Conservation (phyloP, 225 moss, liverwort and hornwort species). For the Bryoerythrophyllum caledonicum region DNA sequence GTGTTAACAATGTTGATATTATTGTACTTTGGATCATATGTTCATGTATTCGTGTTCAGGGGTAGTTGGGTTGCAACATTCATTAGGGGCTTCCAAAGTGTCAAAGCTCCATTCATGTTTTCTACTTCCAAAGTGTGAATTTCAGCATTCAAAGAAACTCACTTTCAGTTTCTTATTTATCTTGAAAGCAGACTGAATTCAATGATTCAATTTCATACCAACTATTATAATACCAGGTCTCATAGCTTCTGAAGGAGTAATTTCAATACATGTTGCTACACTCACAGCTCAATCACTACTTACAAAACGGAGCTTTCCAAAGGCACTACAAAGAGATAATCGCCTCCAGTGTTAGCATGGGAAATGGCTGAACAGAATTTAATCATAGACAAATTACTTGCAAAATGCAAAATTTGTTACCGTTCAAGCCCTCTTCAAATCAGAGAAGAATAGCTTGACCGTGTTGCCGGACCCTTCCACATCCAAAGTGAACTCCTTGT, state of each 20-base stretch:
- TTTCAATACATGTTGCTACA: constrained; percentile 1
- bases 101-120: too few relatives aligned
- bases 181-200: not conserved
- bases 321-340: not conserved
- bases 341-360: not conserved
- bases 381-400: not conserved
- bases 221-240: not conserved
- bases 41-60: too few relatives aligned
- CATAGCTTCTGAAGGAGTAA: not conserved
- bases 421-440: constrained; percentile 26
- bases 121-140: too few relatives aligned
- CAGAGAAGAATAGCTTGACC: constrained; percentile 25
- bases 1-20: too few relatives aligned
- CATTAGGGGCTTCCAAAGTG: too few relatives aligned
- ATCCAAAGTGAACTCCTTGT: constrained; percentile 38
- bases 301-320: not conserved
- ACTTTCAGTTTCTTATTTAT: not conserved
- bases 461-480: constrained; percentile 13
- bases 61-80: too few relatives aligned
- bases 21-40: too few relatives aligned
- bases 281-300: constrained; percentile 9
- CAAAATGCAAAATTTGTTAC: not conserved
- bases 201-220: not conserved
- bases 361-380: not conserved
- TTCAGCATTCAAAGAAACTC: not conserved